Conservation (phyloP, 192 early-diverging fungal genomes). For the Backusella sp. region DNA sequence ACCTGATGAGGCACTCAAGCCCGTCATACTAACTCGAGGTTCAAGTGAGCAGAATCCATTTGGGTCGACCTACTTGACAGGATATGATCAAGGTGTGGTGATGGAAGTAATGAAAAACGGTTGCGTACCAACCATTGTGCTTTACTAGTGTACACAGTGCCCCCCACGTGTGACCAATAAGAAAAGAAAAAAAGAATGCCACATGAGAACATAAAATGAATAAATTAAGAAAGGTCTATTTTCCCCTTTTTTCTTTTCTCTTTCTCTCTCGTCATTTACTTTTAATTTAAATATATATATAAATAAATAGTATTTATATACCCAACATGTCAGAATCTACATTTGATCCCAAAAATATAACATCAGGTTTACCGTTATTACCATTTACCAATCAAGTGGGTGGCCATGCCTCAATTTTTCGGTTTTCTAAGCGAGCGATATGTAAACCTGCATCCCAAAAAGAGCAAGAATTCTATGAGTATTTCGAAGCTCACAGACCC, state of each 20-base stretch:
- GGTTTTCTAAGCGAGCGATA: slow-evolving; percentile 95
- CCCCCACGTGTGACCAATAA: background rate
- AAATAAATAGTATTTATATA: background rate
- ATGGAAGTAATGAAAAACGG: slow-evolving; percentile 68
- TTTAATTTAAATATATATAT: background rate
- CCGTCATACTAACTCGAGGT: slow-evolving; percentile 61
- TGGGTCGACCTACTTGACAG: slow-evolving; percentile 62
- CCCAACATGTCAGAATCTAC: background rate
- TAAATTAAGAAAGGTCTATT: background rate
- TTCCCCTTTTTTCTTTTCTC: background rate
- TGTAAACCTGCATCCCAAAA: slow-evolving; percentile 91
- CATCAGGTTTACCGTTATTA: slow-evolving; percentile 59
- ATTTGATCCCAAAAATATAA: slow-evolving; percentile 32
- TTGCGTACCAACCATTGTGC: slow-evolving; percentile 53
- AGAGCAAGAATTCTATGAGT: slow-evolving; percentile 92
- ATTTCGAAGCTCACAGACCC: slow-evolving; percentile 69
- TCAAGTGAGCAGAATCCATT: slow-evolving; percentile 69
- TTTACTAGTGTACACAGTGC: slow-evolving; percentile 37
- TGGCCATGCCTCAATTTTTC: slow-evolving; percentile 92
- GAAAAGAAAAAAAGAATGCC: background rate
- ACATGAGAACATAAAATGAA: background rate
- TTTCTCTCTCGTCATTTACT: background rate
- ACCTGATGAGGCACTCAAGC: slow-evolving; percentile 33
- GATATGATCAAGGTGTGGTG: slow-evolving; percentile 54
- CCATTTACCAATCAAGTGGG: slow-evolving; percentile 89